Base-by-base conservation (phyloP, 129 eudicot species). In the Flaveria brownii region DNA sequence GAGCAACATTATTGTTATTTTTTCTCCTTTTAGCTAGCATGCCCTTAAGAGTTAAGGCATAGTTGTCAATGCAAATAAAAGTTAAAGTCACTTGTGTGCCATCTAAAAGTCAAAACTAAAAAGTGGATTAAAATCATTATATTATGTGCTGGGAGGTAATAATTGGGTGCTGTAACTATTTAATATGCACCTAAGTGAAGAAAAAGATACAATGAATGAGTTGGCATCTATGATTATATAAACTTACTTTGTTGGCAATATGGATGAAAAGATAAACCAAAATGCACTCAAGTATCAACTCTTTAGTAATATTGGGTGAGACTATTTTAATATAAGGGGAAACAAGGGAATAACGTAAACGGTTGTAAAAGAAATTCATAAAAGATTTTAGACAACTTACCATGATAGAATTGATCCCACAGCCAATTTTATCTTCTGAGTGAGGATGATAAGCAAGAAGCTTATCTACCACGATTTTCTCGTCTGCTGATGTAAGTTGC, bases 381-480 rank as follows among this genome's bases (percentile, higher is more conserved):
- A 72, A 56, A 17, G 52, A 41, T 16, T 56, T 17, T 49, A 39
- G 12, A 10, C 17, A 65, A 75, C 86, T 85, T 25, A 95, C 99
- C 94, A 95, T 95, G 50, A 95, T 89, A 22, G 88, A 89, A 83
- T 95, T 86, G 67, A 91, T 70, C 39, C 99, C 99, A 74, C 89
- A 89, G 9, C 99, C 99, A 72, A 95, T 83, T 83, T 95, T 95
- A 81, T 89, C 97, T 68, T 86, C 87, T 3, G 86, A 71, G 71
- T 80, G 94, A 66, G 99, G 99, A 86, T 95, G 99, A 86, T 89
- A 88, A 46, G 91, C 88, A 78, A 95, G 96, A 82, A 95, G 90
- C 85, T 82, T 91, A 62, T 94, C 96, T 10, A 89, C 74, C 54
- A 91, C 92, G 50, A 72, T 78, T 83, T 85, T 87, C 86, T 91